Conservation (phyloP, 805 yeast genomes). For the Saccharomycopsis sp. region DNA sequence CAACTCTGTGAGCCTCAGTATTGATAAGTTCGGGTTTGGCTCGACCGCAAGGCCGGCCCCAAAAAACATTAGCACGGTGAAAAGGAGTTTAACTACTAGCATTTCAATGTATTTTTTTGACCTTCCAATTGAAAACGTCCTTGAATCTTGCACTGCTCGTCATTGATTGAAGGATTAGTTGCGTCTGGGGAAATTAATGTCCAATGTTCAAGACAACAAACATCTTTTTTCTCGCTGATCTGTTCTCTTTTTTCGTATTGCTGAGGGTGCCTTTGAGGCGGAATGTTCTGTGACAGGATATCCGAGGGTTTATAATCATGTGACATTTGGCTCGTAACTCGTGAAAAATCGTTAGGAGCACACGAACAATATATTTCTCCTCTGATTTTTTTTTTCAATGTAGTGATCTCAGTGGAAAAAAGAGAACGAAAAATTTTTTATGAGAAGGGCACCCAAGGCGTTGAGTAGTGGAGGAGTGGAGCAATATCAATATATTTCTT, state of each 20-base stretch:
- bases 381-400: no score
- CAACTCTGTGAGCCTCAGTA: not conserved
- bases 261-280: not conserved
- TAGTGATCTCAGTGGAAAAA: no score
- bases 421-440: not conserved
- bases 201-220: no score
- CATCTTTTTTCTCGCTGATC: not conserved
- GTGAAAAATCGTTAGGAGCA: not conserved
- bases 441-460: not conserved
- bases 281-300: not conserved
- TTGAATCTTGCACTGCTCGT: no score
- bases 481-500: no score
- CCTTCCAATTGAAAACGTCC: no score
- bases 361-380: not conserved
- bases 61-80: not conserved
- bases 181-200: no score
- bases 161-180: no score
- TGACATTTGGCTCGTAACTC: not conserved
- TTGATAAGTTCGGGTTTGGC: slow-evolving; percentile 1
- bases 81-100: not conserved
- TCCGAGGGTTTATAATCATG: not conserved
- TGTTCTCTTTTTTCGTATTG: not conserved
- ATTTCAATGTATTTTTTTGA: not conserved
- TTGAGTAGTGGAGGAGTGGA: no score
- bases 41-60: not conserved